Evolutionary conservation across 140 eudicot species (phyloP).

Genomic region (Senecio squalidus): DNA sequence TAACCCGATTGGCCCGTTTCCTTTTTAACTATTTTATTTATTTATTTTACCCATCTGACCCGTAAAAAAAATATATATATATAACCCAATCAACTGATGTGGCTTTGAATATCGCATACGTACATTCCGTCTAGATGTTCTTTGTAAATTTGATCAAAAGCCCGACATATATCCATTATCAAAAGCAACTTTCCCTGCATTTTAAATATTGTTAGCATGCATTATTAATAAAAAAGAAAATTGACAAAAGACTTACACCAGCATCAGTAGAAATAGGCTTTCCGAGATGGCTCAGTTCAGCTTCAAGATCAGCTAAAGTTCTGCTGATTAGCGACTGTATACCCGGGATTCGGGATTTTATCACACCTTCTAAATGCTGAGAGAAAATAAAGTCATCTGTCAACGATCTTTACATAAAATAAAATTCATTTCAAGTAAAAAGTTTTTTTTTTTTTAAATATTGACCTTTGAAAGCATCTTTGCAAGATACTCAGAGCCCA

Average conservation of each 20-base stretch:
- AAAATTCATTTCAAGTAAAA: conserved; percentile 1
- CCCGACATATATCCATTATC: conserved; percentile 42
- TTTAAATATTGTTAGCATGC: background rate
- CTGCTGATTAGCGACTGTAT: conserved; percentile 35
- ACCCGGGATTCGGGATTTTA: conserved; percentile 38
- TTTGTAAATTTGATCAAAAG: conserved; percentile 39
- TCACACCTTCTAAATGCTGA: conserved; percentile 43
- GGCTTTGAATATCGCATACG: conserved; percentile 12
- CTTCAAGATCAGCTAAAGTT: conserved; percentile 43
- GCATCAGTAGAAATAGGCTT: conserved; percentile 52
- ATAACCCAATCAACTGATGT: background rate
- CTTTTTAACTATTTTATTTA: too few species aligned
- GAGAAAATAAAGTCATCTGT: conserved; percentile 2
- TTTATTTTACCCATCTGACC: too few species aligned
- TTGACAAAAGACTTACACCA: conserved; percentile 36
- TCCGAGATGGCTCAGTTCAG: conserved; percentile 50
- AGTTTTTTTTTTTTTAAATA: background rate
- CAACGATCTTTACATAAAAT: background rate
- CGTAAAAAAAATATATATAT: background rate
- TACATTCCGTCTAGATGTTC: conserved; percentile 43
- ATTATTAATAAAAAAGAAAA: background rate
- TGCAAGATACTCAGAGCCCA: conserved; percentile 56
- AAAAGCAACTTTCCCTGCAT: conserved; percentile 38
- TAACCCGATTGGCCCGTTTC: too few species aligned
- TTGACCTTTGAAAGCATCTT: conserved; percentile 48